Evolutionary conservation across 2,329 filamentous ascomycete species (phyloP), one percentile per base, ranked within the genome.

Genomic region (Amauroascus niger): DNA sequence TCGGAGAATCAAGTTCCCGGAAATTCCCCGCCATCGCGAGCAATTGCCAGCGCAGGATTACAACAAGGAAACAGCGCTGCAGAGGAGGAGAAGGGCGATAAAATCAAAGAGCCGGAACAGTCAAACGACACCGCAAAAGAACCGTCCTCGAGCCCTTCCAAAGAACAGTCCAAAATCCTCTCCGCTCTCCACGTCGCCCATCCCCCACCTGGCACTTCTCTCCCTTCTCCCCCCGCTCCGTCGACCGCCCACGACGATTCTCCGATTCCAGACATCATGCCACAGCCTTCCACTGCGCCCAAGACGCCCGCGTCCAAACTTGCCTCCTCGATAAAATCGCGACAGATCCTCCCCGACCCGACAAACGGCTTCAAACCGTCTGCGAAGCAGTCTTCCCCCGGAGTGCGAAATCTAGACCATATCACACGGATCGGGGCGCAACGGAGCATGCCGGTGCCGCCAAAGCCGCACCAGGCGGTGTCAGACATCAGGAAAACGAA

Each of bases 401-500:
- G 30, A 32, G 32, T 52, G 13, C 28, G 30, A 20, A 52, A 52
- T 32, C 13, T 52, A 3, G 50, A 52, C 18, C 30, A 52, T 8
- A 52, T 52, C 35, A 46, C 50, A 20, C 30, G 41, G 24, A 46
- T 52, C 24, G 50, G 50, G 20, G 50, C 50, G 20, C 50, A 52
- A 30, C n/a, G 28, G 45, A 37, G 32, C 33, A 44, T 35, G 46
- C 18, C 45, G 6, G 16, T 18, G 11, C 44, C 48, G 18, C 28
- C 32, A 35, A 50, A 22, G 24, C 20, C 16, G 20, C 47, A 51
- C 3, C 16, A n/a, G 16, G 40, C 32, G 9, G 40, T 28, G 26
- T 44, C 53, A 20, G 69, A 72, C 61, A 67, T 72, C 39, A 67
- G 67, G 43, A 58, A 70, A 55, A 72, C 70, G n/a, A 68, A 65